phyloP scores from a whole-genome alignment of 2,329 filamentous ascomycete species.

The Colletotrichum cuscutae region DNA sequence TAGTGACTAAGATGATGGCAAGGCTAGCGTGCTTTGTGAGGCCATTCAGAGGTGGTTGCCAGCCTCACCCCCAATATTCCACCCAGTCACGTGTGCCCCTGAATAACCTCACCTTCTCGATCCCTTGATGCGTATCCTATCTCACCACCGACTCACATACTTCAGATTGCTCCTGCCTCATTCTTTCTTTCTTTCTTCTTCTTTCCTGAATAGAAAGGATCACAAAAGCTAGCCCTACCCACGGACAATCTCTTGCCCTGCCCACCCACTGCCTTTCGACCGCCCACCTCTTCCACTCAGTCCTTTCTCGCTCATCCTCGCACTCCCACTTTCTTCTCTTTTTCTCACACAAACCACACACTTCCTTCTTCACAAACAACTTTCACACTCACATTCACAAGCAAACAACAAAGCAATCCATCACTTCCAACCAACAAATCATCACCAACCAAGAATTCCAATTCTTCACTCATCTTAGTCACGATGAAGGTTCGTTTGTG shows the following conservation, averaged over 20 bases:
- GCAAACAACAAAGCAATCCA: not conserved
- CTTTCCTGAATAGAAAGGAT: not conserved
- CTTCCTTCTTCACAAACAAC: not conserved
- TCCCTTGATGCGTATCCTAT: not conserved
- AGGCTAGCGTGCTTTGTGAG: not conserved
- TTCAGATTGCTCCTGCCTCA: not conserved
- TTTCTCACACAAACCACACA: not conserved
- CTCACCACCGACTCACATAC: not conserved
- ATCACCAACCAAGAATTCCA: not conserved
- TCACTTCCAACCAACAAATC: not conserved
- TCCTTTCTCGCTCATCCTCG: not conserved
- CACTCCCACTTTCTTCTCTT: not conserved
- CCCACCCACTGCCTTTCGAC: not conserved
- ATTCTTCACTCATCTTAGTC: not conserved
- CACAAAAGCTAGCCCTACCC: not conserved
- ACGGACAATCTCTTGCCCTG: not conserved
- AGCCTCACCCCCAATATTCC: not conserved
- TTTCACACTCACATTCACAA: not conserved
- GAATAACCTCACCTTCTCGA: not conserved
- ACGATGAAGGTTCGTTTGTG: conserved; percentile 10
- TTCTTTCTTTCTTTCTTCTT: not conserved
- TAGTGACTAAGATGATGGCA: not conserved
- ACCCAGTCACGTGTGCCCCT: not conserved
- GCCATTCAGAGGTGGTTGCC: too few species aligned
- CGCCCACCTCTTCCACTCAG: not conserved